These are phyloP conservation scores for Trichoderma polysporum DNA, from an alignment of 2,329 filamentous ascomycete species.

Conservation along the genomic window DNA sequence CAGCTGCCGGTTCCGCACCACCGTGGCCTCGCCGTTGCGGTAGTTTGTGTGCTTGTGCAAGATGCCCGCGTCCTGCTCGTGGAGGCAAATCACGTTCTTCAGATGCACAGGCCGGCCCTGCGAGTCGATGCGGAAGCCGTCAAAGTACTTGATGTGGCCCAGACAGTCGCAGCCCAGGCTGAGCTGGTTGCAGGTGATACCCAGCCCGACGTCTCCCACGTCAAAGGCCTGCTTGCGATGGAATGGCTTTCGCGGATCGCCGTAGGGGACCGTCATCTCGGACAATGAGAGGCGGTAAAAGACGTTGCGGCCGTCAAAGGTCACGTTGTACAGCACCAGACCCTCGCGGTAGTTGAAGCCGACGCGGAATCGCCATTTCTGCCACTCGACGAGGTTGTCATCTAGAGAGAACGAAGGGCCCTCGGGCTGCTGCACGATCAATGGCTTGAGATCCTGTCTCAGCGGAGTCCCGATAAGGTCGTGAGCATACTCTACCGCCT, in stretches of 20 bases:
- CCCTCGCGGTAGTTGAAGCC: conserved; percentile 70
- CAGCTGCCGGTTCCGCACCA: conserved; percentile 60
- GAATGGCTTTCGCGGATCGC: conserved; percentile 62
- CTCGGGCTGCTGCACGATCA: conserved; percentile 69
- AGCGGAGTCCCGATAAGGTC: conserved; percentile 49
- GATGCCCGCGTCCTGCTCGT: conserved; percentile 70
- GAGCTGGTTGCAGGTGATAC: conserved; percentile 66
- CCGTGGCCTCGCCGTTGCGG: conserved; percentile 59
- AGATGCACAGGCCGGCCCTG: conserved; percentile 54
- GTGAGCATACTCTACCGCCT: conserved; percentile 52
- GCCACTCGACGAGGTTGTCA: conserved; percentile 54
- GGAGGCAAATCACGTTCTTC: conserved; percentile 64
- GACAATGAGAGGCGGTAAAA: conserved; percentile 66
- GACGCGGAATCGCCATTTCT: conserved; percentile 69
- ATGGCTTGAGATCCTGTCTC: conserved; percentile 61
- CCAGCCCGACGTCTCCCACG: conserved; percentile 67
- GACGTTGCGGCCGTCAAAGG: conserved; percentile 65
- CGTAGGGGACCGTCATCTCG: conserved; percentile 71
- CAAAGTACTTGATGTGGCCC: conserved; percentile 65
- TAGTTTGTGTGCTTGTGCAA: conserved; percentile 73
- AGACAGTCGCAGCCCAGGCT: conserved; percentile 69
- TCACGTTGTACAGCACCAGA: conserved; percentile 67
- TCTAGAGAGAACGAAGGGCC: conserved; percentile 64
- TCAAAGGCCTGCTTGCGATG: conserved; percentile 72
- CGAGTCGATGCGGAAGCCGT: conserved; percentile 52